A percentile compares a stretch with the other conserved stretches of the same genome.
These are phyloP conservation scores for Neckera pumila DNA, from an alignment of 225 moss, liverwort and hornwort species.

Conservation along the genomic window DNA sequence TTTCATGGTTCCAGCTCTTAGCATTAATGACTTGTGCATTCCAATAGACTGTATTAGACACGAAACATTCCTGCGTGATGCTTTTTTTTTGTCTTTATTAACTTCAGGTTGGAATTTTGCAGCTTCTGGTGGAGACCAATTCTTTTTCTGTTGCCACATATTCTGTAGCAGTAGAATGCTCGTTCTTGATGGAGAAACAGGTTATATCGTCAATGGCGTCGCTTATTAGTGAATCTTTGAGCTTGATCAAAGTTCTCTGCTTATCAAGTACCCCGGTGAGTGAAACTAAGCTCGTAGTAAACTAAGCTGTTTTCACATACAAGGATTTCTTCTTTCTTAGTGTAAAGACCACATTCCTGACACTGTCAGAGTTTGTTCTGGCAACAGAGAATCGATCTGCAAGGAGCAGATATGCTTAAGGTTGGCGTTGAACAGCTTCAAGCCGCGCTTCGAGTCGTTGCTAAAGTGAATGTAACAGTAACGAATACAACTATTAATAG, in stretches of 20 bases:
- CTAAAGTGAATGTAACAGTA: constrained; percentile 24
- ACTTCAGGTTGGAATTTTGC: constrained; percentile 6
- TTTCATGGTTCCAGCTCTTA: not conserved
- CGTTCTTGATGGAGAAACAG: constrained; percentile 40
- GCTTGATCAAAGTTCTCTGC: constrained; percentile 34
- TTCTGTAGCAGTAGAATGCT: constrained; percentile 26
- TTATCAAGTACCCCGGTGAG: constrained; percentile 34
- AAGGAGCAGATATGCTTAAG: constrained; percentile 36
- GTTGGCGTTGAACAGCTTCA: constrained; percentile 31
- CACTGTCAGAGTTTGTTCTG: not conserved
- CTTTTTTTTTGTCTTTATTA: not conserved
- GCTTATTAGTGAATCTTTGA: constrained; percentile 35
- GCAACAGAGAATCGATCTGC: constrained; percentile 26
- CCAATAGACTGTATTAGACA: not conserved
- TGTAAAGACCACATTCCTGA: not conserved
- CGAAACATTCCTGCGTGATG: not conserved
- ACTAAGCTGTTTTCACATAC: not conserved
- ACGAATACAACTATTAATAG: constrained; percentile 1
- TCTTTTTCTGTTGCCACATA: constrained; percentile 25
- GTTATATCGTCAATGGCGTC: constrained; percentile 24
- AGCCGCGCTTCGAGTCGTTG: constrained; percentile 27
- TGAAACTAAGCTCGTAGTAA: constrained; percentile 5
- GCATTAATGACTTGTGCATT: not conserved
- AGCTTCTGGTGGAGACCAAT: constrained; percentile 37
- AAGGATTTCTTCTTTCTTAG: not conserved